A percentile compares a stretch with the other conserved stretches of the same genome.
Conservation (phyloP, 2,329 filamentous ascomycete genomes). For the Pseudocercospora eumusae region DNA sequence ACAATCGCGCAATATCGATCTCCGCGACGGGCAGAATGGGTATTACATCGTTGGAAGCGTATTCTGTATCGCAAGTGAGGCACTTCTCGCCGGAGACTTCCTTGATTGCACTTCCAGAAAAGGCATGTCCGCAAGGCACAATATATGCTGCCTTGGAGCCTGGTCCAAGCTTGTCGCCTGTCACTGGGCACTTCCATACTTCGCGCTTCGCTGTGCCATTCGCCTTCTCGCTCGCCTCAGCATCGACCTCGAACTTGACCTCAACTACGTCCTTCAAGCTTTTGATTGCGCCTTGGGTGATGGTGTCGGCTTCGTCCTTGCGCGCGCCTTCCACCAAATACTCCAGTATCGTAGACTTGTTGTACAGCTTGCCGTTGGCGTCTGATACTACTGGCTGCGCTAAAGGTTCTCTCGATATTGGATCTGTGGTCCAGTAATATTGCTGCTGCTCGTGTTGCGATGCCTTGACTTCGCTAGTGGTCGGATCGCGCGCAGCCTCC, state of each 20-base stretch:
- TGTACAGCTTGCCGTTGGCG: slow-evolving; percentile 81
- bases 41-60: slow-evolving; percentile 75
- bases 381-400: slow-evolving; percentile 80
- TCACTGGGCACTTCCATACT: slow-evolving; percentile 81
- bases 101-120: slow-evolving; percentile 80
- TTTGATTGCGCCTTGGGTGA: slow-evolving; percentile 66
- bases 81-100: slow-evolving; percentile 60
- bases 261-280: slow-evolving; percentile 84
- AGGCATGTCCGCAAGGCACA: slow-evolving; percentile 93
- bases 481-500: slow-evolving; percentile 80
- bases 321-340: slow-evolving; percentile 59
- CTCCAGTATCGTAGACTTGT: slow-evolving; percentile 85
- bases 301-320: slow-evolving; percentile 62
- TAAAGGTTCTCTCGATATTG: slow-evolving; percentile 77
- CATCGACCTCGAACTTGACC: slow-evolving; percentile 69
- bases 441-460: slow-evolving; percentile 79
- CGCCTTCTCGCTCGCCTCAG: slow-evolving; percentile 43
- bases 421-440: slow-evolving; percentile 85
- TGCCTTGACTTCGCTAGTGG: slow-evolving; percentile 84
- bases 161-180: slow-evolving; percentile 80
- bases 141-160: slow-evolving; percentile 80
- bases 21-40: slow-evolving; percentile 73
- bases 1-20: slow-evolving; percentile 68
- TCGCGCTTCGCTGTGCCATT: slow-evolving; percentile 43
- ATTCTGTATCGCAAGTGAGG: slow-evolving; percentile 69